phyloP scores from a whole-genome alignment of 2,329 filamentous ascomycete species.

The Nothophoma quercina region DNA sequence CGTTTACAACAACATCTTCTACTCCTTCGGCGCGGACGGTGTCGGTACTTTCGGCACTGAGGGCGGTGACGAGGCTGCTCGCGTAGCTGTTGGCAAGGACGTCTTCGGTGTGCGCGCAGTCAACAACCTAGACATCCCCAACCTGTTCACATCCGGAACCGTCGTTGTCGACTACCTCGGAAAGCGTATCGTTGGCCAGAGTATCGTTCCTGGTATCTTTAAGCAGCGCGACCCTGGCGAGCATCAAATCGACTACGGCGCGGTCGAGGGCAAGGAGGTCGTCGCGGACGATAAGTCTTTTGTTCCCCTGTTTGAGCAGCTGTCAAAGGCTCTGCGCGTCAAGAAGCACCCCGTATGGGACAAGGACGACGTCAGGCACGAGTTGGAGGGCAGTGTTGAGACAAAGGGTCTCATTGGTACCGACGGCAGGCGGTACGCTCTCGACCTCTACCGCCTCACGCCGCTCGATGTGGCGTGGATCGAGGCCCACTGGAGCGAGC shows the following conservation, averaged over 20 bases:
- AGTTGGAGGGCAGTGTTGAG: conserved; percentile 94
- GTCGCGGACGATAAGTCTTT: conserved; percentile 92
- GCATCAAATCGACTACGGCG: conserved; percentile 98
- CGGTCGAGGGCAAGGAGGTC: conserved; percentile 95
- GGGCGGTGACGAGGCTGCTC: conserved; percentile 93
- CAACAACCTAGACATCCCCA: conserved; percentile 95
- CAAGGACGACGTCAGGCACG: conserved; percentile 88
- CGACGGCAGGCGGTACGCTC: conserved; percentile 95
- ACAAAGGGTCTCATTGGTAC: conserved; percentile 98
- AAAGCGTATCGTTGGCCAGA: conserved; percentile 96
- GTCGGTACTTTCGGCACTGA: conserved; percentile 97
- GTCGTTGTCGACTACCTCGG: conserved; percentile 97
- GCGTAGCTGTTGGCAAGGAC: conserved; percentile 96
- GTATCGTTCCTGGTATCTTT: conserved; percentile 98
- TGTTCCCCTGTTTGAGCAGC: conserved; percentile 81
- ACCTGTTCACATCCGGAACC: conserved; percentile 92
- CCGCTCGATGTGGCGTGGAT: conserved; percentile 91
- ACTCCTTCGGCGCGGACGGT: conserved; percentile 96
- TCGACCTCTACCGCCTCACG: conserved; percentile 94
- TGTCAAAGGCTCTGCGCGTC: conserved; percentile 88
- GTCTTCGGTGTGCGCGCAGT: conserved; percentile 92
- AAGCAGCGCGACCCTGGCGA: conserved; percentile 97
- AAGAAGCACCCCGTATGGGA: conserved; percentile 98
- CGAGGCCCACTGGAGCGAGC: conserved; percentile 70
- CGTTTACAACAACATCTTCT: conserved; percentile 99